Base-by-base conservation (phyloP, 1,139 yeast species). In the Spencermartinsiella ligniputridi region DNA sequence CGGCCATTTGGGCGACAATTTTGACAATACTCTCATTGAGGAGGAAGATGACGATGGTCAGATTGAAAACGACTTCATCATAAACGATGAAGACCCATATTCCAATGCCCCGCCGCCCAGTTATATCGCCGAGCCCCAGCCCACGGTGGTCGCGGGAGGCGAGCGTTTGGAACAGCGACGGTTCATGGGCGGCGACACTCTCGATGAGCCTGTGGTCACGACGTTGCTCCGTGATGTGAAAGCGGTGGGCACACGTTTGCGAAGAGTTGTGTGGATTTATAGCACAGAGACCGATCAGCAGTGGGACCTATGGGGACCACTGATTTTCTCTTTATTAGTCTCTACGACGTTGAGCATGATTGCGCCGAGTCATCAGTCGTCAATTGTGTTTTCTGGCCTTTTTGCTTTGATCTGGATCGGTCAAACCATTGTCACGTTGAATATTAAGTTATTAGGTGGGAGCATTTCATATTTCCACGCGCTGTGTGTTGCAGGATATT, bases 241-340 rank as follows among this genome's bases (percentile, higher is more conserved):
- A 21, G 81, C 81, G 19, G 84, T 86, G 43, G 87, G 83, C 3
- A 72, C 71, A 36, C 69, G 89, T 45, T 69, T 86, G 37, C 69
- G 78, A 21, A 79, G 81, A 29, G 89, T 86, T 3, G 67, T 87
- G 17, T 85, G 94, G 88, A 46, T 55, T 45, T 54, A 50, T 19
- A 44, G 48, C 8, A 52, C 45, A 15, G 58, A 55, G 38, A 38
- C 40, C 18, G 43, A 50, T 33, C 35, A 36, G 32, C 92, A 84
- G 44, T 86, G 95, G 95, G 95, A 86, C 63, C 67, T 86, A 41
- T 87, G 95, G 95, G 96, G 96, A 0, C 96, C 96, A 2, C 68
- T 87, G 48, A 74, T 86, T 22, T 84, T 87, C 57, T 80, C 87
- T 15, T 69, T 87, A 40, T 63, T 72, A 15, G 81, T 82, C 51